Conservation (phyloP, 495 filamentous ascomycete species). For the Staphylotrichum longicolle region DNA sequence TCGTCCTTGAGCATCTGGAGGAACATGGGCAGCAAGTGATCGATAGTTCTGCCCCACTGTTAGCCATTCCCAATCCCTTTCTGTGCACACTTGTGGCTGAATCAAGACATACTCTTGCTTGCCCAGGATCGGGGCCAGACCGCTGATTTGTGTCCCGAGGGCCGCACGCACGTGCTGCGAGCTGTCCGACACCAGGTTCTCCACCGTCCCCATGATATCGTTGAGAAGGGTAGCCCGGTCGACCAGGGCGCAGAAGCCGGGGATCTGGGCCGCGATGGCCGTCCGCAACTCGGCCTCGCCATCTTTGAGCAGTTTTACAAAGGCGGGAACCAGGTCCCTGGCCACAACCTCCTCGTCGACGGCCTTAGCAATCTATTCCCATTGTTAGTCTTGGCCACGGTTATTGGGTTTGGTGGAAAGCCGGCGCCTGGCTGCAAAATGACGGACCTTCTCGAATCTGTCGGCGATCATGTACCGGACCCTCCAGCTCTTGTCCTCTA, state of each 20-base stretch:
- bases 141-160: conserved; percentile 94
- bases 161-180: conserved; percentile 97
- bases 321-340: conserved; percentile 91
- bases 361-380: conserved; percentile 82
- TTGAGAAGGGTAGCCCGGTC: conserved; percentile 85
- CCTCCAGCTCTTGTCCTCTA: conserved; percentile 99
- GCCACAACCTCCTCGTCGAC: conserved; percentile 96
- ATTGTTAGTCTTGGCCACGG: conserved; percentile 9
- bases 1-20: conserved; percentile 99
- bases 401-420: not conserved
- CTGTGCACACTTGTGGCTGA: not conserved
- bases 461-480: conserved; percentile 99
- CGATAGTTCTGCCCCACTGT: conserved; percentile 67
- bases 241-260: conserved; percentile 87
- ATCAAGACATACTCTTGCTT: conserved; percentile 80
- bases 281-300: conserved; percentile 96
- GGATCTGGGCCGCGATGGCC: conserved; percentile 95
- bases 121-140: conserved; percentile 92
- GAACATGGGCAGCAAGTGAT: conserved; percentile 98
- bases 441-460: conserved; percentile 86
- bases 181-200: conserved; percentile 91
- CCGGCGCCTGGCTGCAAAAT: too few relatives aligned
- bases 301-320: conserved; percentile 96
- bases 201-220: conserved; percentile 94
- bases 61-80: not conserved